Percentiles rank a stretch among this genome's conserved stretches.
Conservation (phyloP, 805 yeast genomes). For the Cyberlindnera japonica region DNA sequence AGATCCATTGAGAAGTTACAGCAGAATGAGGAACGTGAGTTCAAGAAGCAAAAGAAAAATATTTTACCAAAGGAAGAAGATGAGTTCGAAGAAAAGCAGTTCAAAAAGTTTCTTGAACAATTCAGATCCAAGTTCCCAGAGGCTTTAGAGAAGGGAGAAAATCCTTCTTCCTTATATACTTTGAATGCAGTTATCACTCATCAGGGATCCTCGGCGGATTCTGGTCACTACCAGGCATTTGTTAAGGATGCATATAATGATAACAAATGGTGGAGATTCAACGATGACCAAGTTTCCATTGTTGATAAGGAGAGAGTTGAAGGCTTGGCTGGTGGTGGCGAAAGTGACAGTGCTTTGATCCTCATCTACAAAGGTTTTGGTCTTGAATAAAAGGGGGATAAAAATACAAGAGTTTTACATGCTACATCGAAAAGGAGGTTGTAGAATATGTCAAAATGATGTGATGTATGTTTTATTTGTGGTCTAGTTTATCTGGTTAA, state of each 20-base stretch:
- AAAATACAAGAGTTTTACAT: background rate
- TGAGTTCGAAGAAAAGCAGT: slow-evolving; percentile 42
- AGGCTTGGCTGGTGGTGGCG: slow-evolving; percentile 93
- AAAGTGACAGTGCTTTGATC: slow-evolving; percentile 91
- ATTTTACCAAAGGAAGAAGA: slow-evolving; percentile 49
- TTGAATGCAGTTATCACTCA: slow-evolving; percentile 84
- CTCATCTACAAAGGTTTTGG: slow-evolving; percentile 83
- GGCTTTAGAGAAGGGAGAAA: slow-evolving; percentile 56
- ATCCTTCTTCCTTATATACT: slow-evolving; percentile 85
- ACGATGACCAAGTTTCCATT: slow-evolving; percentile 81
- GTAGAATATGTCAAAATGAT: slow-evolving; percentile 1
- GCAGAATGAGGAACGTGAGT: slow-evolving; percentile 67
- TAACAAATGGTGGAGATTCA: slow-evolving; percentile 89
- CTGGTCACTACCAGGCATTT: slow-evolving; percentile 96
- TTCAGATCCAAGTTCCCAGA: slow-evolving; percentile 44
- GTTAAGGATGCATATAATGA: slow-evolving; percentile 71
- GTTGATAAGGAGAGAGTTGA: slow-evolving; percentile 84
- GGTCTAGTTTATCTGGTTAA: slow-evolving; percentile 39
- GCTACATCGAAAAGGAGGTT: background rate
- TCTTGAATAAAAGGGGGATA: slow-evolving; percentile 31
- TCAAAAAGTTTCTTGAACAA: slow-evolving; percentile 48
- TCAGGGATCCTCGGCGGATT: slow-evolving; percentile 92
- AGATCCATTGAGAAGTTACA: slow-evolving; percentile 72
- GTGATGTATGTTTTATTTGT: background rate
- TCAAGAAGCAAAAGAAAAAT: slow-evolving; percentile 50